Conservation (phyloP, 139 green algal species). For the Volvox africanus region DNA sequence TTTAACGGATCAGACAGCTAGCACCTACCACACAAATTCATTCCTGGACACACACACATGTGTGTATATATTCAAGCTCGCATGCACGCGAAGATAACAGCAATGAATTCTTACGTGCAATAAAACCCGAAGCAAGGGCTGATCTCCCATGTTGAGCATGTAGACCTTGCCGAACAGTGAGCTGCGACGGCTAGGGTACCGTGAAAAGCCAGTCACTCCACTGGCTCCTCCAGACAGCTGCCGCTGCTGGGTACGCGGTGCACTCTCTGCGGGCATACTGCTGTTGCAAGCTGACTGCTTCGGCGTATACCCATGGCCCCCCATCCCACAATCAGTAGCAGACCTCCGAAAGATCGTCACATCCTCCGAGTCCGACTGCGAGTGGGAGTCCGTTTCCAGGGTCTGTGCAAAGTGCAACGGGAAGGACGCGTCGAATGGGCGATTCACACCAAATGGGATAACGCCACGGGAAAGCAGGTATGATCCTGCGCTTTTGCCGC, state of each 20-base stretch:
- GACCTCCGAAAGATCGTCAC: neutral
- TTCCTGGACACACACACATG: neutral
- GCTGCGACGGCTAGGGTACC: neutral
- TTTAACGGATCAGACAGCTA: neutral
- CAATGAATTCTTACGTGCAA: conserved; percentile 38
- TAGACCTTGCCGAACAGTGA: conserved; percentile 45
- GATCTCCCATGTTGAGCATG: conserved; percentile 50
- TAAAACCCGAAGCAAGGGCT: conserved; percentile 52
- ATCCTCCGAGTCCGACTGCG: conserved; percentile 1
- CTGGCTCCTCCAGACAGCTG: neutral
- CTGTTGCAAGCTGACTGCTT: neutral
- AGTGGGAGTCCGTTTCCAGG: neutral
- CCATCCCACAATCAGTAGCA: neutral
- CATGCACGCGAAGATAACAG: too few relatives aligned
- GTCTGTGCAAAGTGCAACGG: too few relatives aligned
- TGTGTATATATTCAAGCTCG: too few relatives aligned
- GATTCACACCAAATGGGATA: conserved; percentile 44
- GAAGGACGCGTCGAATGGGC: neutral
- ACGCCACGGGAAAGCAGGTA: neutral
- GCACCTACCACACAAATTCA: neutral
- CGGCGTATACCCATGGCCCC: neutral
- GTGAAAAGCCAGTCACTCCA: neutral
- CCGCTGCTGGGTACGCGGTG: conserved; percentile 22
- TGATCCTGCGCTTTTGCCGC: neutral
- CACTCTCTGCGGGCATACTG: neutral